Base-by-base conservation (phyloP, 73 alveolate species). In the Breviolum minutum region DNA sequence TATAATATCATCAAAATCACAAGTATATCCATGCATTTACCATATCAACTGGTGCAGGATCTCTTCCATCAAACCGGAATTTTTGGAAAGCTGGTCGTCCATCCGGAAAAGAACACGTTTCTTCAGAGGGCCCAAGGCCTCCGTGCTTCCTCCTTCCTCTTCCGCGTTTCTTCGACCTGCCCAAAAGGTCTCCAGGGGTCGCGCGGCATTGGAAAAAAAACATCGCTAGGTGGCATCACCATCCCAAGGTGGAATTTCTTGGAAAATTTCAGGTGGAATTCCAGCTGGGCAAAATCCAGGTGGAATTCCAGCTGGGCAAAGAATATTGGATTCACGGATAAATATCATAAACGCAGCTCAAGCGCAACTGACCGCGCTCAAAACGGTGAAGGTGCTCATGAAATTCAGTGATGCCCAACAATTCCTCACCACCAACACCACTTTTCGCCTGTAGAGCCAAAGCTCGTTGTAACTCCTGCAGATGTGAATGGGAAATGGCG, bases 121-220 rank as follows among this genome's bases (percentile, higher is more conserved):
- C n/a, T n/a, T n/a, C n/a, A n/a, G n/a, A n/a, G n/a, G 63, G 60
- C 69, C 79, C 63, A 77, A 17, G 62, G 94, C 96, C 69, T 62
- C 32, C 96, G 70, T 27, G 96, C 96, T 26, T 90, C 88, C 81
- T 90, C 96, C 32, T 90, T 90, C 10, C 96, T 81, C 48, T 60
- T 71, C 63, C 29, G 22, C 77, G 96, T 87, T 30, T 90, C 96
- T 27, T 90, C 88, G 27, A 90, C 96, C 96, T 90, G 85, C n/a
- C 54, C 73, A n/a, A n/a, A n/a, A n/a, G n/a, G n/a, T n/a, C n/a
- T n/a, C n/a, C n/a, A n/a, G n/a, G n/a, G n/a, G n/a, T n/a, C n/a
- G n/a, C n/a, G n/a, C n/a, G n/a, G n/a, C n/a, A n/a, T n/a, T n/a
- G n/a, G n/a, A n/a, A n/a, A n/a, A n/a, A n/a, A n/a, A n/a, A n/a